These are phyloP conservation scores for Colletotrichum sp. DNA, from an alignment of 2,329 filamentous ascomycete species.

Conservation along the genomic window DNA sequence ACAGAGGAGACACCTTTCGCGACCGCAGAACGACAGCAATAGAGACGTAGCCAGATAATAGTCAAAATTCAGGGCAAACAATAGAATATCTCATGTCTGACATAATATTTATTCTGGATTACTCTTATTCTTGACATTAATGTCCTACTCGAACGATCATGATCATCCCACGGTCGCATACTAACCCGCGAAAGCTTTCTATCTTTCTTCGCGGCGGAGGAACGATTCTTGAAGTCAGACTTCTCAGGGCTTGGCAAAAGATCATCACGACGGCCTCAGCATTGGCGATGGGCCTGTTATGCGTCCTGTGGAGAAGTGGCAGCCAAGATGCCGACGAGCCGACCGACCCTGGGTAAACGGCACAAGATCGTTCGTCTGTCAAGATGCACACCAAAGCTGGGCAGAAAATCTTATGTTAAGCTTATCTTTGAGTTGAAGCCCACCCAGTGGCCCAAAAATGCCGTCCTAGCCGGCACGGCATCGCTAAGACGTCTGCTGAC, in stretches of 20 bases:
- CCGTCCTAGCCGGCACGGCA: background rate
- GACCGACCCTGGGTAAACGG: background rate
- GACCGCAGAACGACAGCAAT: background rate
- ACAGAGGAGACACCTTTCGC: rapidly evolving
- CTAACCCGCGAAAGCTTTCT: background rate
- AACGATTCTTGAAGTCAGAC: rapidly evolving
- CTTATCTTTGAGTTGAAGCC: background rate
- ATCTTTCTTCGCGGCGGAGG: rapidly evolving
- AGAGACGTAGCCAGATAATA: background rate
- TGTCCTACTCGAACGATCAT: background rate
- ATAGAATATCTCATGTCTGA: background rate
- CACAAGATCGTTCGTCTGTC: background rate
- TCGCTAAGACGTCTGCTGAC: background rate
- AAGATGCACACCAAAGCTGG: background rate
- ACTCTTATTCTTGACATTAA: background rate
- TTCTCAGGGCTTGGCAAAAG: background rate
- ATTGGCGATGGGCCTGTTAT: background rate
- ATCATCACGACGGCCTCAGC: background rate
- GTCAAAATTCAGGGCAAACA: background rate
- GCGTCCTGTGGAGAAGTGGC: background rate
- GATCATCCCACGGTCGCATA: rapidly evolving
- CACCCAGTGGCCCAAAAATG: background rate
- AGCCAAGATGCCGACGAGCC: background rate
- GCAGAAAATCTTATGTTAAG: background rate
- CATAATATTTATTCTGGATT: rapidly evolving